These are phyloP conservation scores for Letharia columbiana DNA, from an alignment of 495 filamentous ascomycete species.

Conservation along the genomic window DNA sequence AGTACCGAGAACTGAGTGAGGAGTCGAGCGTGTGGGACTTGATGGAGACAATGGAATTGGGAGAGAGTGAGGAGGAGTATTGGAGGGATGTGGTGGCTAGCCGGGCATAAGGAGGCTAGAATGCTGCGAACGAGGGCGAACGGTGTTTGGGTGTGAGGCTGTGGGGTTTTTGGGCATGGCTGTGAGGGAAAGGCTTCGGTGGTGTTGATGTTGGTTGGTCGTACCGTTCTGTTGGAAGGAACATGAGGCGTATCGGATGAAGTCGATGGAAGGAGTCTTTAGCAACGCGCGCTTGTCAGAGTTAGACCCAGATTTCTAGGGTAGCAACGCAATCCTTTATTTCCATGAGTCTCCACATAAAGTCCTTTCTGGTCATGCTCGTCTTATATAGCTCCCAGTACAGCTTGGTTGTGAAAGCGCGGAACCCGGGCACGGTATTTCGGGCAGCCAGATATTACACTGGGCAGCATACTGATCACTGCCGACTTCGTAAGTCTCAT, in stretches of 20 bases:
- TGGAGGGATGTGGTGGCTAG: background rate
- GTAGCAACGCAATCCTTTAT: background rate
- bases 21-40: background rate
- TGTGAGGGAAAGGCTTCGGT: slow-evolving; percentile 10
- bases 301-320: background rate
- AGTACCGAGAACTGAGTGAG: background rate
- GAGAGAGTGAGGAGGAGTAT: background rate
- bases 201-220: background rate
- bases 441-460: no score
- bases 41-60: background rate
- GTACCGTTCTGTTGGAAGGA: background rate
- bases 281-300: background rate
- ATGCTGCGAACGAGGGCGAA: background rate
- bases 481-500: no score
- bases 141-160: slow-evolving; percentile 6
- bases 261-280: background rate
- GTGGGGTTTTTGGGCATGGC: slow-evolving; percentile 17
- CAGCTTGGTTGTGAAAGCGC: no score
- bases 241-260: background rate
- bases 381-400: no score
- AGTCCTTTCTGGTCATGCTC: no score
- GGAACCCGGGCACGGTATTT: no score
- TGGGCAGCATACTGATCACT: no score
- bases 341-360: no score
- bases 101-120: background rate